phyloP scores from a whole-genome alignment of 1,139 yeast species.

The Insectozyma bohioensis region DNA sequence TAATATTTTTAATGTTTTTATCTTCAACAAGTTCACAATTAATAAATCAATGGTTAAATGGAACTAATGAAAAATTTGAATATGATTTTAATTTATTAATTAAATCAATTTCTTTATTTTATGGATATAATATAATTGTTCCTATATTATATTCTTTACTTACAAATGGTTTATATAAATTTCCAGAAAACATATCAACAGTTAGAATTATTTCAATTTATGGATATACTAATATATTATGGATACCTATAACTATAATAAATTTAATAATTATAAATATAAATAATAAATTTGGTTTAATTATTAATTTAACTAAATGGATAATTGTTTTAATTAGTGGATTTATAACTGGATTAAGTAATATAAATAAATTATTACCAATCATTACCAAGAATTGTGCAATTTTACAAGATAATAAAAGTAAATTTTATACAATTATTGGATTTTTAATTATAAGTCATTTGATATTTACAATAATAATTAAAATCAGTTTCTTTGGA shows the following conservation, averaged over 20 bases:
- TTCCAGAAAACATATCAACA: conserved; percentile 39
- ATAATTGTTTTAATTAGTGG: conserved; percentile 46
- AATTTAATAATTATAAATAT: conserved; percentile 41
- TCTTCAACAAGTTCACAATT: conserved; percentile 59
- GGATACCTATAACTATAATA: conserved; percentile 75
- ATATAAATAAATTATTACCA: conserved; percentile 43
- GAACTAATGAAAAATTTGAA: conserved; percentile 41
- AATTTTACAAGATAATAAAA: conserved; percentile 26
- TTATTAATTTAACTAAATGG: conserved; percentile 48
- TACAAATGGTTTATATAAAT: conserved; percentile 45
- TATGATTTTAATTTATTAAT: conserved; percentile 64
- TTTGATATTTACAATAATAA: conserved; percentile 42
- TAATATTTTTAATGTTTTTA: conserved; percentile 70
- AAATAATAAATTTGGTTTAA: conserved; percentile 23
- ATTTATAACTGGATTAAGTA: conserved; percentile 48
- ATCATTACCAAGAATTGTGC: conserved; percentile 36
- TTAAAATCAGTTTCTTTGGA: conserved; percentile 54
- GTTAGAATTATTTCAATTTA: conserved; percentile 57
- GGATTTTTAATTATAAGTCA: conserved; percentile 38
- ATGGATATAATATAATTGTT: conserved; percentile 67
- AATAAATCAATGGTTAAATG: conserved; percentile 46
- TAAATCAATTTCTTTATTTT: conserved; percentile 64
- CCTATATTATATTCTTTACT: conserved; percentile 55
- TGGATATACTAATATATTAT: conserved; percentile 75
- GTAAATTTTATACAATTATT: conserved; percentile 19